phyloP scores from a whole-genome alignment of 257 asterid species.

The Echium plantagineum region DNA sequence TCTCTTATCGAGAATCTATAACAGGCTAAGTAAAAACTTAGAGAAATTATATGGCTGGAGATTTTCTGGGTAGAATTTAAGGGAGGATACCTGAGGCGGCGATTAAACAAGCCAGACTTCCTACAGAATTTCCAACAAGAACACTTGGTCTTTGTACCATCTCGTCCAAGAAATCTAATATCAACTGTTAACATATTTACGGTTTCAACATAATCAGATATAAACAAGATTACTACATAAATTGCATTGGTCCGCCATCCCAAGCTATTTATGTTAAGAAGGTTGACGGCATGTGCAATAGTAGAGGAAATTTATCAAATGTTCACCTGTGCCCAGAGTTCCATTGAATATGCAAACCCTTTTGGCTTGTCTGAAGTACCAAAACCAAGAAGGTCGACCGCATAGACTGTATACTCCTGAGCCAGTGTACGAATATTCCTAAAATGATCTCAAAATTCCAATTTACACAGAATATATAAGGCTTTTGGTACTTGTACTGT shows the following conservation, averaged over 20 bases:
- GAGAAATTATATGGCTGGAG: not conserved
- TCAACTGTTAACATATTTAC: constrained; percentile 36
- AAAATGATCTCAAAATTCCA: constrained; percentile 12
- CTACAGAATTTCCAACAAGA: constrained; percentile 80
- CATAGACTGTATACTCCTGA: constrained; percentile 51
- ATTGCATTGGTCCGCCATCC: not conserved
- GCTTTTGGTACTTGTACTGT: not conserved
- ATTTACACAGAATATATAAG: not conserved
- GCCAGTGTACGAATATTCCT: constrained; percentile 68
- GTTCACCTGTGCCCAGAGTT: constrained; percentile 69
- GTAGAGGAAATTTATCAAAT: constrained; percentile 8
- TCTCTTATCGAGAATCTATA: not conserved
- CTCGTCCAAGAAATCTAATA: constrained; percentile 64
- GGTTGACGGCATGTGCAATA: constrained; percentile 2
- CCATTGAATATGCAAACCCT: constrained; percentile 71
- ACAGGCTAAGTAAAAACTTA: not conserved
- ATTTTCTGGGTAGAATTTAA: no score
- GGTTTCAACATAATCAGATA: constrained; percentile 4
- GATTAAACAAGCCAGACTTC: constrained; percentile 92
- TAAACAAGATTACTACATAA: not conserved
- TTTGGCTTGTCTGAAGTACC: constrained; percentile 94
- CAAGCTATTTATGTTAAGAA: not conserved
- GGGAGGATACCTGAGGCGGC: constrained; percentile 63
- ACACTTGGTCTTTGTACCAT: constrained; percentile 64
- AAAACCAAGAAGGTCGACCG: constrained; percentile 88